Evolutionary conservation across 1,284 basidiomycete species (phyloP), one percentile per base, ranked within the genome.

Genomic region (Pisolithus thermaeus): DNA sequence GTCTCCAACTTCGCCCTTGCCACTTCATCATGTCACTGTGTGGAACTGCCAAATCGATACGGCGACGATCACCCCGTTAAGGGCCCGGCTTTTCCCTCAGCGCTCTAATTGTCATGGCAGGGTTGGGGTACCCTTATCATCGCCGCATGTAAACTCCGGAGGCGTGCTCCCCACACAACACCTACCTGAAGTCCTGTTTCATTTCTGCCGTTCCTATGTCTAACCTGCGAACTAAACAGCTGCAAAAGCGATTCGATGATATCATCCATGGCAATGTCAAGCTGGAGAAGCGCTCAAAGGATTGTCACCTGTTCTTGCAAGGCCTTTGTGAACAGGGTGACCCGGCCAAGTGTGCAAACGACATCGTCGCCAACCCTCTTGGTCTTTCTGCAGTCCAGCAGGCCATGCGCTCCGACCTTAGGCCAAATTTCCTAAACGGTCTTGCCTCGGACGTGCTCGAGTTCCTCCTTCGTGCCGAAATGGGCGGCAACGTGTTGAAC

Each of bases 401-500:
- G 1, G 72, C 76, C 2, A 73, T 84, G 62, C 69, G 71, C 35
- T 69, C 65, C 47, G 71, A 80, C 53, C 51, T 74, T 6, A 62
- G 67, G 2, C 6, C 59, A 0, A 47, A 55, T 0, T 81, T 79
- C 56, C 60, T 82, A 54, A 81, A 83, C 52, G 74, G 67, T 0
- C 62, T 61, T 6, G 74, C 71, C 1, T 54, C 71, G 0, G 50
- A 58, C 0, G 53, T 80, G 7, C 57, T 83, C 3, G 27, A 49
- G 0, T 82, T 73, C 56, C 59, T 84, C 62, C 23, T 76, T 69
- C 7, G 68, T 66, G 25, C 59, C 57, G 45, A 57, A 51, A 65
- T 80, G 50, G 71, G 70, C 16, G 71, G 70, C n/a, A 81, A 82
- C 2, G 28, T 64, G 1, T 72, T 75, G 39, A 62, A 84, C 2